A percentile compares a stretch with the other conserved stretches of the same genome.
Conservation (phyloP, 176 grass and related monocot genomes). For the Guadua angustifolia region DNA sequence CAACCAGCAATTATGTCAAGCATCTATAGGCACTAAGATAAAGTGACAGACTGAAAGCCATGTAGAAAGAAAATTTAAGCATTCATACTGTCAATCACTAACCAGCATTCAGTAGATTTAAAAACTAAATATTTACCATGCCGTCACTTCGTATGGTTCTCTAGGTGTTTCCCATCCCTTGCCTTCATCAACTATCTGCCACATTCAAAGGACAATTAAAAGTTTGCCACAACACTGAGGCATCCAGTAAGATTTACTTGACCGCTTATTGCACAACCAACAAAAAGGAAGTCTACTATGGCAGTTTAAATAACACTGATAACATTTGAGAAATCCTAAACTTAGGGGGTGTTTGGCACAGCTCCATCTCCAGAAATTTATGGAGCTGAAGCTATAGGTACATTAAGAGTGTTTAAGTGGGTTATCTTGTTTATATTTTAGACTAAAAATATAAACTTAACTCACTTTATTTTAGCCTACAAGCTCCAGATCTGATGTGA, state of each 20-base stretch:
- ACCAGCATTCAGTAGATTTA: constrained; percentile 20
- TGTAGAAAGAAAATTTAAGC: neutral
- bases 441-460: no score
- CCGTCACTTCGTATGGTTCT: constrained; percentile 93
- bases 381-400: no score
- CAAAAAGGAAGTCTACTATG: constrained; percentile 24
- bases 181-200: constrained; percentile 82
- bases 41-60: neutral
- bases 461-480: no score
- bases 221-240: constrained; percentile 13
- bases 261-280: constrained; percentile 21
- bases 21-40: neutral
- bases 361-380: no score
- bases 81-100: neutral
- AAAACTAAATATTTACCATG: constrained; percentile 54
- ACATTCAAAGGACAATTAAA: constrained; percentile 31
- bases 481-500: no score
- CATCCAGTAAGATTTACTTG: constrained; percentile 16
- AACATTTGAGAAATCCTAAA: neutral
- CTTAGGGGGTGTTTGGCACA: no score
- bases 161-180: constrained; percentile 97
- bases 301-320: neutral
- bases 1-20: neutral
- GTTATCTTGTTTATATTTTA: no score
- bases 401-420: no score